Percentiles rank a stretch among this genome's conserved stretches.
Evolutionary conservation across 495 filamentous ascomycete genomes (phyloP).

Genomic region (Annulohypoxylon moriforme): DNA sequence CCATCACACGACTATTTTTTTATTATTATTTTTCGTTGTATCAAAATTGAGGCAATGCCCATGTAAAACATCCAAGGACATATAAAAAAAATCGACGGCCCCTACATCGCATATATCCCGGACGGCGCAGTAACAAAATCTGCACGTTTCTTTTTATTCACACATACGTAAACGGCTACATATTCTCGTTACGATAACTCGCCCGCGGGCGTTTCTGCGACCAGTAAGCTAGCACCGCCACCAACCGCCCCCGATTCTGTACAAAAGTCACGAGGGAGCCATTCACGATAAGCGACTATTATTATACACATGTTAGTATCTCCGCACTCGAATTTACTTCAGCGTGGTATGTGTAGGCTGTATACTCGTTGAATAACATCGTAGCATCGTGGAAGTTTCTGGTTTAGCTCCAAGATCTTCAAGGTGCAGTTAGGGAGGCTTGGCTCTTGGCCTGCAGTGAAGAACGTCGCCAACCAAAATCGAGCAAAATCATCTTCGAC

Average conservation of each 20-base stretch:
- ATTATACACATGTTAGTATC: constrained; percentile 33
- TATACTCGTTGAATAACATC: constrained; percentile 24
- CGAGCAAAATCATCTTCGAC: constrained; percentile 16
- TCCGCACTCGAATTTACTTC: not conserved
- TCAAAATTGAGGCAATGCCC: constrained; percentile 38
- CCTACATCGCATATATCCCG: constrained; percentile 32
- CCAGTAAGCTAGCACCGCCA: constrained; percentile 33
- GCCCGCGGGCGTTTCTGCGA: constrained; percentile 10
- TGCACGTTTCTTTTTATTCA: constrained; percentile 25
- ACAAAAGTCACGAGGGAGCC: constrained; percentile 8
- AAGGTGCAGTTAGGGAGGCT: constrained; percentile 15
- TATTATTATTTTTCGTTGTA: constrained; percentile 32
- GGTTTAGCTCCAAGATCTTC: constrained; percentile 10
- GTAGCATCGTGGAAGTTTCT: constrained; percentile 11
- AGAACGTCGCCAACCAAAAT: constrained; percentile 15
- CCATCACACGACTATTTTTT: constrained; percentile 15
- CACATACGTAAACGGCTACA: constrained; percentile 27
- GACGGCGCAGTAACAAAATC: constrained; percentile 39
- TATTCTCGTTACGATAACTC: constrained; percentile 31
- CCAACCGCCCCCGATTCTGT: constrained; percentile 35
- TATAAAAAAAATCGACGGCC: constrained; percentile 30
- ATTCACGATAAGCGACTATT: constrained; percentile 16
- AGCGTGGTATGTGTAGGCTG: constrained; percentile 4
- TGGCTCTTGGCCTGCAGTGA: constrained; percentile 39
- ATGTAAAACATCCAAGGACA: constrained; percentile 36